phyloP scores from a whole-genome alignment of 2,329 filamentous ascomycete genomes.

The Emmonsiellopsis sp. region DNA sequence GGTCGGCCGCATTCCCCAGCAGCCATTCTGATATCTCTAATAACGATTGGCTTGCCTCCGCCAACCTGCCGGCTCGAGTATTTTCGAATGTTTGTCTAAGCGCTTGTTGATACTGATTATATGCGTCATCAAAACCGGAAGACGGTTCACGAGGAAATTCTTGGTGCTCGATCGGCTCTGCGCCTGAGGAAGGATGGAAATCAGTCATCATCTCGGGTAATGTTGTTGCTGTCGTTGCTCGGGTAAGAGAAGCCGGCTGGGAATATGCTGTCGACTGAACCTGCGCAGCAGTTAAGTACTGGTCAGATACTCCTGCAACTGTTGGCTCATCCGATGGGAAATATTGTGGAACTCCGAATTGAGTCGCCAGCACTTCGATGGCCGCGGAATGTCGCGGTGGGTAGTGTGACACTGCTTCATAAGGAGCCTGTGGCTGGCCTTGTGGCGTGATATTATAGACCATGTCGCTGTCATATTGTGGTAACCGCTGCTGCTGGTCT shows the following conservation, averaged over 20 bases:
- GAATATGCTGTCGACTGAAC: conserved; percentile 45
- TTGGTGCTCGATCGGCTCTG: conserved; percentile 29
- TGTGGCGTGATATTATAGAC: conserved; percentile 71
- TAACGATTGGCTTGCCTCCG: conserved; percentile 50
- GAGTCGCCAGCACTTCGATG: conserved; percentile 64
- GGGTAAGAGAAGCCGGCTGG: conserved; percentile 51
- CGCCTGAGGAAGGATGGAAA: conserved; percentile 28
- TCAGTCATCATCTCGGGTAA: conserved; percentile 48
- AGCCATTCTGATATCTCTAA: conserved; percentile 59
- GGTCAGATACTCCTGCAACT: conserved; percentile 50
- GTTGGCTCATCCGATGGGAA: conserved; percentile 59
- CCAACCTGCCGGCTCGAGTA: conserved; percentile 53
- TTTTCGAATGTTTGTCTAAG: conserved; percentile 61
- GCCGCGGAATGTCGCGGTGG: conserved; percentile 65
- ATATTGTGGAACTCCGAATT: conserved; percentile 65
- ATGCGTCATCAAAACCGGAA: conserved; percentile 56
- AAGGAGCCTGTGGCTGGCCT: conserved; percentile 52
- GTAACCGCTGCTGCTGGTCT: conserved; percentile 42
- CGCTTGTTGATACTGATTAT: conserved; percentile 50
- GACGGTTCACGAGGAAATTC: conserved; percentile 23
- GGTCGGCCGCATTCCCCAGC: conserved; percentile 53
- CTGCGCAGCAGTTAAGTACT: conserved; percentile 59
- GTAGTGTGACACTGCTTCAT: conserved; percentile 69
- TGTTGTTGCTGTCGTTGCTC: conserved; percentile 41
- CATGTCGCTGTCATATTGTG: conserved; percentile 54